Evolutionary conservation across 2,329 filamentous ascomycete genomes (phyloP).

Genomic region (Endoconidiophora polonica): DNA sequence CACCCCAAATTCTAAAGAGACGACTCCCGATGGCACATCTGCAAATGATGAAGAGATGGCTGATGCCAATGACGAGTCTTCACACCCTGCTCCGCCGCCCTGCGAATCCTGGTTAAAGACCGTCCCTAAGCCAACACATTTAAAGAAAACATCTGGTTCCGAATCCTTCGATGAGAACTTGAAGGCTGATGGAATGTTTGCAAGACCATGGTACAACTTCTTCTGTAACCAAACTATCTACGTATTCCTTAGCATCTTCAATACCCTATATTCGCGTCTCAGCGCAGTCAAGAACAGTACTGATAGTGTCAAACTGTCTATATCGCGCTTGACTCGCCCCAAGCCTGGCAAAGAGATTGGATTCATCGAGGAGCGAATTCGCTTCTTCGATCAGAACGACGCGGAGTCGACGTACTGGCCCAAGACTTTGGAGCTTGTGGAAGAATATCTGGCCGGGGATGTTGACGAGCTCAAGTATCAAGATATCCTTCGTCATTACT

Average conservation of each 20-base stretch:
- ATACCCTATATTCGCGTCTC: conserved; percentile 75
- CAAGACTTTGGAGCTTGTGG: conserved; percentile 69
- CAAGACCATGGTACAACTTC: conserved; percentile 68
- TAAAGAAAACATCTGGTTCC: conserved; percentile 23
- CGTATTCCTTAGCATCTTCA: conserved; percentile 87
- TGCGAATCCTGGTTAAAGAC: conserved; percentile 45
- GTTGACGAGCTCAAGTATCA: conserved; percentile 73
- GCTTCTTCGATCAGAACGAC: conserved; percentile 49
- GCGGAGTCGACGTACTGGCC: conserved; percentile 55
- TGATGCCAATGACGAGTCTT: conserved; percentile 40
- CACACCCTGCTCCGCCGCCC: conserved; percentile 33
- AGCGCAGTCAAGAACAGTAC: conserved; percentile 69
- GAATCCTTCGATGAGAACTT: conserved; percentile 45
- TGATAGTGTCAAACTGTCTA: conserved; percentile 53
- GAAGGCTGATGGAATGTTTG: conserved; percentile 66
- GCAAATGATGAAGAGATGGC: conserved; percentile 60
- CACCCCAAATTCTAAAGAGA: conserved; percentile 68
- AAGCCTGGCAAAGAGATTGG: conserved; percentile 76
- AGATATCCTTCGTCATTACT: conserved; percentile 80
- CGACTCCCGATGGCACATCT: conserved; percentile 69
- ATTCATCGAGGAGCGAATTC: conserved; percentile 60
- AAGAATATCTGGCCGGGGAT: conserved; percentile 70
- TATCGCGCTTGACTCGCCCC: conserved; percentile 52
- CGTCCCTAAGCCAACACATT: conserved; percentile 38
- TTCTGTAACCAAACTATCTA: conserved; percentile 86